Base-by-base conservation (phyloP, 257 asterid genomes). In the Solanum bulbocastanum region DNA sequence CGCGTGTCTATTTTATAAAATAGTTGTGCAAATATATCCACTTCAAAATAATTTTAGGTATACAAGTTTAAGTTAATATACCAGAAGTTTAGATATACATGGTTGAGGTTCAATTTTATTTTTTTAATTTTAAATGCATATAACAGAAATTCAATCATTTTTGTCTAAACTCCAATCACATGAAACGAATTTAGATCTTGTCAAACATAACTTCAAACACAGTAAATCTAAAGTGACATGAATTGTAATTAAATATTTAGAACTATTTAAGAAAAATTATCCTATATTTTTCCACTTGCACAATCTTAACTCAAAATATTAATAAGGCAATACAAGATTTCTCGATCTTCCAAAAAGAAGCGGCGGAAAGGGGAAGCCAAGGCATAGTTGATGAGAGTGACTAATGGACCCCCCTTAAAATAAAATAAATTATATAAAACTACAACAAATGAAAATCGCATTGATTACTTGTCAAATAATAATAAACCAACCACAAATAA, bases 151-250 rank as follows among this genome's bases (percentile, higher is more conserved):
- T 66, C 10, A 66, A 5, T 66, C 2, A 1, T n/a, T 66, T 66
- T 66, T 25, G 2, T 12, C 35, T 12, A 0, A 27, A 68, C 5
- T 27, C 27, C 11, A 68, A 27, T 2, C 20, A 68, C 1, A 12
- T 13, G 1, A 27, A 68, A 27, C 0, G 13, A 27, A 5, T 6
- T 5, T 14, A 3, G 0, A 68, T 2, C 27, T 27, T 13, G 2
- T 27, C 36, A 25, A 25, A 25, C 9, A 1, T 68, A 68, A 13
- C 8, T 27, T 68, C 22, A 5, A 27, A 68, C 10, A 68, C 37
- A 3, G 7, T 27, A 68, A 12, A 68, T 27, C 0, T 5, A 1
- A 66, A 25, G 14, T 40, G 1, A 22, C 22, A 8, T 3, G 4
- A 60, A 58, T 4, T 60, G 3, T 9, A 23, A 23, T 9, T 1